Percentiles rank a stretch among this genome's conserved stretches.
Evolutionary conservation across 2,329 filamentous ascomycete species (phyloP).

Genomic region (Sporothrix euskadiensis): DNA sequence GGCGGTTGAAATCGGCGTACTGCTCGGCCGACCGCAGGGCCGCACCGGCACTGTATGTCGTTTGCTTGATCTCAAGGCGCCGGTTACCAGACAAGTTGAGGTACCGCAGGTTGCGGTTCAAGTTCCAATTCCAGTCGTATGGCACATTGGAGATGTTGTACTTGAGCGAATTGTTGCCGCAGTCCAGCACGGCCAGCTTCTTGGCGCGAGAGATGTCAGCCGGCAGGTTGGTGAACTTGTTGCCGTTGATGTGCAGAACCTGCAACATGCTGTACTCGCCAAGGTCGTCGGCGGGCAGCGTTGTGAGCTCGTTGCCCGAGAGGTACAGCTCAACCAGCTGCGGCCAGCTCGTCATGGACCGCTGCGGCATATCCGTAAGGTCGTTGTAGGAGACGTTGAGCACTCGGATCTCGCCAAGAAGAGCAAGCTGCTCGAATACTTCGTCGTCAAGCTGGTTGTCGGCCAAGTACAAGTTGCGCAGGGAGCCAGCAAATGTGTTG

Average conservation of each 20-base stretch:
- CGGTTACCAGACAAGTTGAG: slow-evolving; percentile 97
- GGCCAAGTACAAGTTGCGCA: slow-evolving; percentile 82
- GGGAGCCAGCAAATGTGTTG: slow-evolving; percentile 83
- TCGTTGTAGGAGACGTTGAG: slow-evolving; percentile 95
- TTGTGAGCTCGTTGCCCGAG: slow-evolving; percentile 91
- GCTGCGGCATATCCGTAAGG: slow-evolving; percentile 85
- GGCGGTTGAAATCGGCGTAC: slow-evolving; percentile 84
- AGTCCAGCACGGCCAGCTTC: slow-evolving; percentile 88
- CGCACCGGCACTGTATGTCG: slow-evolving; percentile 54
- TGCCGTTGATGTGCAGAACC: slow-evolving; percentile 91
- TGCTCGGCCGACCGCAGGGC: slow-evolving; percentile 59
- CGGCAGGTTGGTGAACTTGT: slow-evolving; percentile 95
- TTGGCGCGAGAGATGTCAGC: slow-evolving; percentile 93
- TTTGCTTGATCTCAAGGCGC: slow-evolving; percentile 82
- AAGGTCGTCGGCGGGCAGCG: slow-evolving; percentile 87
- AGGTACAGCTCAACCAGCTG: slow-evolving; percentile 89
- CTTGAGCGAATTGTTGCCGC: slow-evolving; percentile 91
- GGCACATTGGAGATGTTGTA: slow-evolving; percentile 99
- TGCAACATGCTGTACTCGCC: slow-evolving; percentile 86
- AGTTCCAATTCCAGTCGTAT: slow-evolving; percentile 99
- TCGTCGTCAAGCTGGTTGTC: slow-evolving; percentile 95
- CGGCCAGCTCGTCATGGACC: slow-evolving; percentile 85
- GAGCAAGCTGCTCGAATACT: slow-evolving; percentile 85
- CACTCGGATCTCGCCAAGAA: slow-evolving; percentile 79
- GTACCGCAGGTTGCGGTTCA: slow-evolving; percentile 92